Conservation (phyloP, 108 stramenopile genomes). For the Epithemia pelagica region DNA sequence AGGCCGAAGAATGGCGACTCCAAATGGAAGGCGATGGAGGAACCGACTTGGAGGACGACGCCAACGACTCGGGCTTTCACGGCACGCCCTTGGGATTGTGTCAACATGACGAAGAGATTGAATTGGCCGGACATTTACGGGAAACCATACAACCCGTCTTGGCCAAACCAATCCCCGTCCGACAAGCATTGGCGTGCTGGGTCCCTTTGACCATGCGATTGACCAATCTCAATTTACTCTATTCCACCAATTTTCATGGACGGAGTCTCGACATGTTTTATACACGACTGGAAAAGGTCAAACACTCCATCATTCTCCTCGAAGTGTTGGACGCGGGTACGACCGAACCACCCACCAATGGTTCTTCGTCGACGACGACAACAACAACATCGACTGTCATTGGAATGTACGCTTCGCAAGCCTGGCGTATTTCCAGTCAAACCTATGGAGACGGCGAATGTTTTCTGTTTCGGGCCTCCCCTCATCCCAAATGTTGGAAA, state of each 20-base stretch:
- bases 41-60: conserved; percentile 28
- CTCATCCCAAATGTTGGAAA: conserved; percentile 60
- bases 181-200: conserved; percentile 60
- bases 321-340: conserved; percentile 39
- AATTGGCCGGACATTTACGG: background rate
- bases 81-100: conserved; percentile 33
- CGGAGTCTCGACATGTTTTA: conserved; percentile 70
- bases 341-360: conserved; percentile 15
- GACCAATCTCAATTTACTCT: conserved; percentile 73
- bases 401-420: conserved; percentile 76
- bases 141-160: conserved; percentile 25
- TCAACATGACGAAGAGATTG: conserved; percentile 5
- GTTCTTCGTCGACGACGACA: background rate
- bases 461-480: conserved; percentile 68
- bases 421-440: conserved; percentile 51
- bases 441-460: conserved; percentile 74
- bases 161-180: conserved; percentile 41
- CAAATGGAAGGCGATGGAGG: conserved; percentile 15
- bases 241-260: conserved; percentile 71
- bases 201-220: conserved; percentile 53
- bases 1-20: conserved; percentile 53
- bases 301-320: conserved; percentile 58
- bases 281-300: conserved; percentile 30
- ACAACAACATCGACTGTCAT: conserved; percentile 24
- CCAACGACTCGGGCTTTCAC: background rate